Conservation (phyloP, 805 yeast genomes). For the Schizosaccharomyces pombe region DNA sequence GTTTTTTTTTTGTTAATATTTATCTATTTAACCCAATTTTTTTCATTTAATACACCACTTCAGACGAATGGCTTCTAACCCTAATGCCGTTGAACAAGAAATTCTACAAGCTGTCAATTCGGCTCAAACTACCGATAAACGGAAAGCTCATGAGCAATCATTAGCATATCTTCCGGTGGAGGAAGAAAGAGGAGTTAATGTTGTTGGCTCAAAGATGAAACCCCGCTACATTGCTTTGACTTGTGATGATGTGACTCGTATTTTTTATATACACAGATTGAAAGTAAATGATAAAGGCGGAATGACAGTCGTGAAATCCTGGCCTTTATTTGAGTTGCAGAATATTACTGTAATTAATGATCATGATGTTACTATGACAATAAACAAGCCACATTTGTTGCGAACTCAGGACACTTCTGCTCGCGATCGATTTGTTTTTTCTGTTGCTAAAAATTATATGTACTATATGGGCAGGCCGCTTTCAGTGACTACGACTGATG, state of each 20-base stretch:
- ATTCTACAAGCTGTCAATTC: not conserved
- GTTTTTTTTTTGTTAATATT: too few species aligned
- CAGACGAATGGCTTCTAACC: too few species aligned
- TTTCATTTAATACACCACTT: too few species aligned
- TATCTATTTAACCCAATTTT: too few species aligned
- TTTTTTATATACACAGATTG: not conserved
- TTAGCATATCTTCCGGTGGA: not conserved
- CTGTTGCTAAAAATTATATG: not conserved
- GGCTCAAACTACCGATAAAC: not conserved
- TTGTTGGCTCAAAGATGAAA: not conserved
- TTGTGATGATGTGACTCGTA: not conserved
- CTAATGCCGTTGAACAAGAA: not conserved
- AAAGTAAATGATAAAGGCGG: not conserved
- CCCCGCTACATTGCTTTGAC: not conserved
- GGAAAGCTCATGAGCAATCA: not conserved
- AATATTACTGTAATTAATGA: not conserved
- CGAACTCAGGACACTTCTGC: not conserved
- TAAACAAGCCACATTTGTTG: not conserved
- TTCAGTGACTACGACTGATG: not conserved
- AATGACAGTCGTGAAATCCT: not conserved
- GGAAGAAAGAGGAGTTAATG: not conserved
- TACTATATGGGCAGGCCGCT: not conserved
- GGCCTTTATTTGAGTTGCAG: slow-evolving; percentile 1
- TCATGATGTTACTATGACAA: not conserved
- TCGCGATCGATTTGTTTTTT: not conserved